A percentile compares a stretch with the other conserved stretches of the same genome.
Conservation (phyloP, 257 asterid species). For the Cinchona pubescens region DNA sequence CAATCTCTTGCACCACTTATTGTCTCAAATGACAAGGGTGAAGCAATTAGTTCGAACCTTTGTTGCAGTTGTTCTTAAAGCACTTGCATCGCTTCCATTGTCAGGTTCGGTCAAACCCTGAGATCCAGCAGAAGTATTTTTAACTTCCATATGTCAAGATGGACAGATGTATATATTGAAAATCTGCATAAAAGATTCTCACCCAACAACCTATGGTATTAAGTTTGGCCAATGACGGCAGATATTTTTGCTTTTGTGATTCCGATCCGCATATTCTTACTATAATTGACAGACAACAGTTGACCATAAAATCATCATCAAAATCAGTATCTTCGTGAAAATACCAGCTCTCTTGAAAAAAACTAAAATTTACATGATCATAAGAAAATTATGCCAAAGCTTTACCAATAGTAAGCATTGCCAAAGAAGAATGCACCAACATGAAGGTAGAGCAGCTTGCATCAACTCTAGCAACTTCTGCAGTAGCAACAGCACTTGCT, state of each 20-base stretch:
- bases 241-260: slow-evolving; percentile 73
- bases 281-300: slow-evolving; percentile 31
- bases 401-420: slow-evolving; percentile 86
- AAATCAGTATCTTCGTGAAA: not conserved
- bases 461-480: slow-evolving; percentile 94
- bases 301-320: slow-evolving; percentile 15
- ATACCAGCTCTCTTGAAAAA: not conserved
- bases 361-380: not conserved
- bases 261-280: slow-evolving; percentile 90
- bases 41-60: slow-evolving; percentile 45
- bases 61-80: slow-evolving; percentile 70
- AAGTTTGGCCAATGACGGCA: slow-evolving; percentile 81
- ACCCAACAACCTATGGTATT: slow-evolving; percentile 87
- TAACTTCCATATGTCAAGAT: slow-evolving; percentile 4
- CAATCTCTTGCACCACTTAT: not conserved
- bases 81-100: slow-evolving; percentile 98
- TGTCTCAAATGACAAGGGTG: slow-evolving; percentile 6
- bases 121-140: slow-evolving; percentile 21
- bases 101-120: slow-evolving; percentile 96
- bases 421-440: slow-evolving; percentile 88
- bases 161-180: not conserved
- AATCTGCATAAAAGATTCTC: slow-evolving; percentile 27
- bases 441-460: slow-evolving; percentile 91
- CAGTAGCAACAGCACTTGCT: slow-evolving; percentile 69
- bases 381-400: slow-evolving; percentile 17